Percentiles rank a stretch among this genome's conserved stretches.
phyloP scores from a whole-genome alignment of 306 rosid genomes.

The Dryas octopetala region DNA sequence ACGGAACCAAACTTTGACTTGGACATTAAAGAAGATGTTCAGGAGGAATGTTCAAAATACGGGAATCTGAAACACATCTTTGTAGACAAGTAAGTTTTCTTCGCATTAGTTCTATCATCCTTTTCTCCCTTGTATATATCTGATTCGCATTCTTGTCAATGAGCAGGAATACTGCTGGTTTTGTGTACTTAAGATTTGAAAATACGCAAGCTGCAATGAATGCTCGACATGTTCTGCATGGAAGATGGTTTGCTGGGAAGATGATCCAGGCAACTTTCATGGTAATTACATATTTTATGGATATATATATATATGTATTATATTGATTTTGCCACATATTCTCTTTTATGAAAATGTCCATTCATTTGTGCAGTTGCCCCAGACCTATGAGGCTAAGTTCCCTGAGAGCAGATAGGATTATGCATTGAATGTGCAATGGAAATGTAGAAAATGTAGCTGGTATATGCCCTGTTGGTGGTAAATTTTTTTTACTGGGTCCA shows the following conservation, averaged over 20 bases:
- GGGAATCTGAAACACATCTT: conserved; percentile 71
- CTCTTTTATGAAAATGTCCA: conserved; percentile 11
- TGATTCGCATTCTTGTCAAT: conserved; percentile 12
- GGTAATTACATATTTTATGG: conserved; percentile 42
- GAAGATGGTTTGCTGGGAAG: conserved; percentile 99
- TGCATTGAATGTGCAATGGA: not conserved
- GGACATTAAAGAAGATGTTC: conserved; percentile 90
- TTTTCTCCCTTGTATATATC: not conserved
- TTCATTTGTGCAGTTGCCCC: conserved; percentile 58
- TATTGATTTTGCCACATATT: conserved; percentile 13
- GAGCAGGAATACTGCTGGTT: conserved; percentile 77
- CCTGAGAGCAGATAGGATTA: conserved; percentile 51
- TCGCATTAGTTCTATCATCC: not conserved
- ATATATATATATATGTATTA: not conserved
- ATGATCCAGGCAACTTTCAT: conserved; percentile 84
- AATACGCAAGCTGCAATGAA: conserved; percentile 58
- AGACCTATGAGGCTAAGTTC: conserved; percentile 59
- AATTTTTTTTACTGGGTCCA: not conserved
- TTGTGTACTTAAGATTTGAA: conserved; percentile 70
- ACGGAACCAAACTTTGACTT: conserved; percentile 76
- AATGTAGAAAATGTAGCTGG: not conserved
- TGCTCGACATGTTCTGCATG: conserved; percentile 86
- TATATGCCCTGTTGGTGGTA: not conserved
- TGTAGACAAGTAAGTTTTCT: conserved; percentile 76
- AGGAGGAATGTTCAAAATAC: conserved; percentile 81